A percentile compares a stretch with the other conserved stretches of the same genome.
Evolutionary conservation across 345 rosid species (phyloP).

Genomic region (Balakata baccata): DNA sequence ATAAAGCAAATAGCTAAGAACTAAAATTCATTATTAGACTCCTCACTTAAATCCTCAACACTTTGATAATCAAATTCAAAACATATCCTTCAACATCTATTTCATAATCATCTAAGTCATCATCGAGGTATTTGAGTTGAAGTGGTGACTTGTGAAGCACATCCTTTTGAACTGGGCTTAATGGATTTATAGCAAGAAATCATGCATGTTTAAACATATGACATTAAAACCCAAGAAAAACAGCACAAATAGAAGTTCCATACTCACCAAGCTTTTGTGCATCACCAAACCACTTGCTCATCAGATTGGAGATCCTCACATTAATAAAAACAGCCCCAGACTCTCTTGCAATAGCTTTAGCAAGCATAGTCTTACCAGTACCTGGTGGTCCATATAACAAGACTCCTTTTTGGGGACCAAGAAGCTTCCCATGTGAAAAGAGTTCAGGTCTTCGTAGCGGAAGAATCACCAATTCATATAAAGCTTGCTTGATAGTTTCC

Average conservation of each 20-base stretch:
- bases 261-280: conserved; percentile 95
- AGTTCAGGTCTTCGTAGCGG: conserved; percentile 87
- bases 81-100: no score
- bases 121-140: no score
- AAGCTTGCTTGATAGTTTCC: conserved; percentile 70
- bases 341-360: conserved; percentile 96
- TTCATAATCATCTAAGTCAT: no score
- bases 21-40: no score
- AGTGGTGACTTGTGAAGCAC: no score
- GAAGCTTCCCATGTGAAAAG: conserved; percentile 86
- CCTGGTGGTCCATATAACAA: conserved; percentile 97
- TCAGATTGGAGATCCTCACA: conserved; percentile 77
- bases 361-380: conserved; percentile 98
- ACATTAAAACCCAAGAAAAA: background rate
- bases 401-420: conserved; percentile 97
- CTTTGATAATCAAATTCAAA: no score
- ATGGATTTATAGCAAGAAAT: background rate
- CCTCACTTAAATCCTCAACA: no score
- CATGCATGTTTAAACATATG: background rate
- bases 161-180: no score
- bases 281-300: conserved; percentile 99
- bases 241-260: background rate
- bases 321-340: conserved; percentile 96
- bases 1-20: no score
- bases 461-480: conserved; percentile 86